Base-by-base conservation (phyloP, 2,329 filamentous ascomycete genomes). In the Exophiala sp. region DNA sequence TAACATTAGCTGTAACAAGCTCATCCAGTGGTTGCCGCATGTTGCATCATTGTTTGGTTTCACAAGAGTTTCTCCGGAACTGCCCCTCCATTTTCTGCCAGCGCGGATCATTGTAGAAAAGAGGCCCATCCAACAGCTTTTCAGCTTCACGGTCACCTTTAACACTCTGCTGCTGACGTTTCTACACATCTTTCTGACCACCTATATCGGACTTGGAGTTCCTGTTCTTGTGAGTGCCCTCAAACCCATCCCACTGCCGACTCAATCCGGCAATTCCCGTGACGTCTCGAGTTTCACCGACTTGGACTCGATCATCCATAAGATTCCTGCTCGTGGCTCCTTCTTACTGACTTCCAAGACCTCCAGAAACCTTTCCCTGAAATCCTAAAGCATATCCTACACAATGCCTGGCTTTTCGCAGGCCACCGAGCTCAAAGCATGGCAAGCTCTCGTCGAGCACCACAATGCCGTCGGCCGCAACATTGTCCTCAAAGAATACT, bases 401-500 rank as follows among this genome's bases (percentile, higher is more conserved):
- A 57, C 45, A 33, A 81, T 81, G 78, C 75, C 78, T 54, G 77
- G 74, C 59, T 84, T 95, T 84, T 82, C 89, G 65, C 91, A 95
- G 78, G 87, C 92, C 65, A 91, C 85, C 70, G 87, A 90, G 61
- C 86, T 96, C 65, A 79, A 85, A 65, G 86, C 90, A 69, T 99
- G 94, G 92, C 82, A 87, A 71, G 83, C 88, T 71, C 90, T 99
- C 69, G 89, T 95, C 77, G 81, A 89, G 68, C 91, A 97, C 76
- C 91, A 95, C 76, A 86, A 89, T 74, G 81, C 80, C 60, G 83
- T 94, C 44, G 91, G 90, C 68, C 91, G 91, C 77, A 85, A 86
- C 69, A 94, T 97, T 69, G 86, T 95, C 61, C 83, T 97, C 62
- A 96, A 95, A 78, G 88, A 95, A 63, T 89, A 89, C 71, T 99